Base-by-base conservation (phyloP, 208 protist genomes). In the Lotmaria passim region DNA sequence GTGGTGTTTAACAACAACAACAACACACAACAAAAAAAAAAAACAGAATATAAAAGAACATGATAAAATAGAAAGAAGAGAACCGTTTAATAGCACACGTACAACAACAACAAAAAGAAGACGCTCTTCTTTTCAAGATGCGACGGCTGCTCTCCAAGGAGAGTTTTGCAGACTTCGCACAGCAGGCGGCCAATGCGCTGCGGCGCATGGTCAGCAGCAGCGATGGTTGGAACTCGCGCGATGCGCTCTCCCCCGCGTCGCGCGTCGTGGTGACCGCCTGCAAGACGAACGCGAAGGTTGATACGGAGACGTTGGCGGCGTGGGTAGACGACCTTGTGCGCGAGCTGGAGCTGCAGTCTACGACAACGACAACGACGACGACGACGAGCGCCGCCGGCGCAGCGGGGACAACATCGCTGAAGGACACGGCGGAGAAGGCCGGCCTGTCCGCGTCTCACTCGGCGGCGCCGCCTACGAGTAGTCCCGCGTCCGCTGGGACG, bases 161-260 rank as follows among this genome's bases (percentile, higher is more conserved):
- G 10, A 79, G 82, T 33, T 61, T 93, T 28, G 53, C 78, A 0
- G 79, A 82, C 56, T 72, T 93, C n/a, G 85, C 87, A 12, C 84
- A 90, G 30, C 81, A 87, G 53, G 85, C 85, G 3, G 85, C 90
- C 26, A 75, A 65, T 34, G 81, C 82, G 24, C 43, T 93, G 36
- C 82, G 87, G 21, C 82, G 85, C 39, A 55, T 88, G 39, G 79
- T 93, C 50, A 78, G 70, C 46, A 69, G 56, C 47, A 34, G 62
- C 21, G 70, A 76, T 19, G 38, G 53, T 2, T 79, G 81, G 47
- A 62, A 51, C 50, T 66, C 65, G 6, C 68, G 79, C 38, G 79
- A 90, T 38, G 63, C 55, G 12, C 73, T 78, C 51, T 87, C 81
- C 6, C 43, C 79, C 26, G 63, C 75, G 1, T 85, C 86, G 48